phyloP scores from a whole-genome alignment of 306 rosid species.

The Fragaria iinumae region DNA sequence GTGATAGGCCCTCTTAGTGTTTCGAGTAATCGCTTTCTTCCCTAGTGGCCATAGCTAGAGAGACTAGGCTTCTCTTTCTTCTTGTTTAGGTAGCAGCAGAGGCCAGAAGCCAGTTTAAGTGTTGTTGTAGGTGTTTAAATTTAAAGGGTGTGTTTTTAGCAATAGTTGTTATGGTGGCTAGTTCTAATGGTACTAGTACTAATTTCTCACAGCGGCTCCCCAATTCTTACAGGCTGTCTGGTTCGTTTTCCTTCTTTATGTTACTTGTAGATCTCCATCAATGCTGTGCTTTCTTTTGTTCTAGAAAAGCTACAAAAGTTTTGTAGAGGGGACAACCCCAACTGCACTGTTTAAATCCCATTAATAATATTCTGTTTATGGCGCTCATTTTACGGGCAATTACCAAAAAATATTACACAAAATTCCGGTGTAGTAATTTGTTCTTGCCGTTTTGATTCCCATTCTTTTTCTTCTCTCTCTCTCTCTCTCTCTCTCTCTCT shows the following conservation, averaged over 20 bases:
- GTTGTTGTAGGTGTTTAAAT: slow-evolving; percentile 3
- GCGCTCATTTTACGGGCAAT: neutral
- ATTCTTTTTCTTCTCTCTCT: neutral
- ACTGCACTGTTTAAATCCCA: slow-evolving; percentile 13
- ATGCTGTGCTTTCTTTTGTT: slow-evolving; percentile 31
- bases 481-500: too few relatives aligned
- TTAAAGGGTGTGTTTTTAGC: neutral
- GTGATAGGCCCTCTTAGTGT: slow-evolving; percentile 28
- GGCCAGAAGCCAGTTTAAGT: neutral
- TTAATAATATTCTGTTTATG: neutral
- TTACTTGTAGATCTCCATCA: slow-evolving; percentile 33
- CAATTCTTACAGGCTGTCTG: slow-evolving; percentile 18
- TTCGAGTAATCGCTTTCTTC: slow-evolving; percentile 40
- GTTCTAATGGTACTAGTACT: slow-evolving; percentile 9
- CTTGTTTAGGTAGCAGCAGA: neutral
- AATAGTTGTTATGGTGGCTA: slow-evolving; percentile 21
- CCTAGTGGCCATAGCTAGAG: slow-evolving; percentile 22
- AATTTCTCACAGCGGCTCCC: slow-evolving; percentile 1
- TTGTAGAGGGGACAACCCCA: slow-evolving; percentile 25
- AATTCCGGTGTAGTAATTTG: neutral
- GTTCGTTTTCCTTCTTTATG: slow-evolving; percentile 23
- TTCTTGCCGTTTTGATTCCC: neutral
- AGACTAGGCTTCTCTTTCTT: neutral
- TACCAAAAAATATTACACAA: neutral
- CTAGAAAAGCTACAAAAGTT: slow-evolving; percentile 10